A percentile compares a stretch with the other conserved stretches of the same genome.
Conservation (phyloP, 2,329 filamentous ascomycete genomes). For the Chaetoscypha palmicola region DNA sequence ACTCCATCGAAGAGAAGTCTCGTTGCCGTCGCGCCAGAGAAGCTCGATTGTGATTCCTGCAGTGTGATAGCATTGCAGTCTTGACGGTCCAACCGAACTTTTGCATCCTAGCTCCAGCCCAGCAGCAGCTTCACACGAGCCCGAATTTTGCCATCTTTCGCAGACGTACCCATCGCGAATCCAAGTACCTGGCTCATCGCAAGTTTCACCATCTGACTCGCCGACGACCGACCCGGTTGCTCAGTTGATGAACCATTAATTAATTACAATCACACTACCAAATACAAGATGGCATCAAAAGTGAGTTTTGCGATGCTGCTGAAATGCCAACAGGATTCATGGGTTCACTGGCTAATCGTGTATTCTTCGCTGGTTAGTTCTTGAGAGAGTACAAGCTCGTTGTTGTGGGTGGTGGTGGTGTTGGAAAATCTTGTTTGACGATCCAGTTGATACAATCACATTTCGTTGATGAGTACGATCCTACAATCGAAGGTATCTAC, state of each 20-base stretch:
- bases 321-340: background rate
- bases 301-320: constrained; percentile 19
- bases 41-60: background rate
- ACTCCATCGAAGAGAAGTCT: too few species aligned
- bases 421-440: constrained; percentile 98
- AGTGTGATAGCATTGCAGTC: background rate
- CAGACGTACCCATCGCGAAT: constrained; percentile 4
- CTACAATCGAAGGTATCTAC: constrained; percentile 87
- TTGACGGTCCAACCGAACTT: background rate
- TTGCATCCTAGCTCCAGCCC: background rate
- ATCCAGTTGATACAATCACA: constrained; percentile 88
- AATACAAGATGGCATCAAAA: constrained; percentile 33
- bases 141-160: background rate
- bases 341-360: constrained; percentile 15
- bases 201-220: constrained; percentile 14
- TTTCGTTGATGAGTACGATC: constrained; percentile 99
- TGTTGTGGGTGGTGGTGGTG: constrained; percentile 94
- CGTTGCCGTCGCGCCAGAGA: background rate
- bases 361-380: constrained; percentile 46
- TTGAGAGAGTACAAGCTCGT: constrained; percentile 92
- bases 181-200: background rate
- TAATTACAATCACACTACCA: constrained; percentile 9
- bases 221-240: constrained; percentile 11
- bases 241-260: constrained; percentile 19
- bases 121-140: background rate